Percentiles rank a stretch among this genome's conserved stretches.
Conservation (phyloP, 805 yeast species). For the Candida quercuum region DNA sequence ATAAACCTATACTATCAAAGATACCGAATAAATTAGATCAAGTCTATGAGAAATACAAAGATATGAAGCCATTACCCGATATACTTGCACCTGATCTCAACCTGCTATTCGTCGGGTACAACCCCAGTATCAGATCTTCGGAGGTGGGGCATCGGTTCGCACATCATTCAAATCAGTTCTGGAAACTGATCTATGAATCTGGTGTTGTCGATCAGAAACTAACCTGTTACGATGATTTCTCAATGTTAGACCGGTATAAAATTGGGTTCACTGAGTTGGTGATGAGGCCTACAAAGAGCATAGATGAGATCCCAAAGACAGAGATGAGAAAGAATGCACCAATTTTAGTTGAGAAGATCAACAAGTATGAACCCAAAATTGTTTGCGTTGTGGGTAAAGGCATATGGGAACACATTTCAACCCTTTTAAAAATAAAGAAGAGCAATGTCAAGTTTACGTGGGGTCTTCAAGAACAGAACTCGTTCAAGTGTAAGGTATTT, state of each 20-base stretch:
- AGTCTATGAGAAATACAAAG: background rate
- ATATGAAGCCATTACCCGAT: slow-evolving; percentile 22
- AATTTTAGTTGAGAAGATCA: slow-evolving; percentile 40
- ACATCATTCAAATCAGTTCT: slow-evolving; percentile 60
- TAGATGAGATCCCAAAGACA: slow-evolving; percentile 41
- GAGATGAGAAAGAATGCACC: slow-evolving; percentile 58
- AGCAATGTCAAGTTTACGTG: slow-evolving; percentile 40
- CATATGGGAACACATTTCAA: slow-evolving; percentile 59
- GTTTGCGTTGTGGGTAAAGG: slow-evolving; percentile 69
- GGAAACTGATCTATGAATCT: slow-evolving; percentile 57
- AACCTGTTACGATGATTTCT: slow-evolving; percentile 34
- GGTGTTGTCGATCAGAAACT: slow-evolving; percentile 33
- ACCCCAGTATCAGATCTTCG: slow-evolving; percentile 65
- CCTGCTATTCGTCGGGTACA: slow-evolving; percentile 63
- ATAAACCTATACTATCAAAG: background rate
- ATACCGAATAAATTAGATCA: background rate
- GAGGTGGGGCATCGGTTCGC: slow-evolving; percentile 65
- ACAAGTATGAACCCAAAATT: slow-evolving; percentile 30
- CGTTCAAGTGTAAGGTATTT: slow-evolving; percentile 29
- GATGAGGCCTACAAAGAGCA: slow-evolving; percentile 54
- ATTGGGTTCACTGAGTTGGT: slow-evolving; percentile 74
- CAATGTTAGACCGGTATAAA: slow-evolving; percentile 30
- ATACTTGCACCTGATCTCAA: slow-evolving; percentile 20
- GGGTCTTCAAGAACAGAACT: slow-evolving; percentile 37
- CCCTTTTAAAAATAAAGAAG: slow-evolving; percentile 14